Base-by-base conservation (phyloP, 1,139 yeast species). In the Suhomyces panamericanus region DNA sequence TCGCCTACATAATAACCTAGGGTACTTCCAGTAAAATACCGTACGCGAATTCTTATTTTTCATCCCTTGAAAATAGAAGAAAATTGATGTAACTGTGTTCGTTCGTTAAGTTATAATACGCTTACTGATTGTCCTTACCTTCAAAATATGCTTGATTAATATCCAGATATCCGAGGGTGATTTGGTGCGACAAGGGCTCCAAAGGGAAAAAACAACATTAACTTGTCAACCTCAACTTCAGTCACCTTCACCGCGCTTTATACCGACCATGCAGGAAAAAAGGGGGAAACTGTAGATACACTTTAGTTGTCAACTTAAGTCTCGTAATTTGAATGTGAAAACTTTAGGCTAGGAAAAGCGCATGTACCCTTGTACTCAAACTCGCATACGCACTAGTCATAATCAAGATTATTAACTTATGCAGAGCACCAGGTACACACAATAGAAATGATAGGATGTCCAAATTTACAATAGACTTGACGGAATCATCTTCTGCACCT, bases 321-420 rank as follows among this genome's bases (percentile, higher is more conserved):
- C 34, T 37, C 40, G 40, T 37, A 37, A 30, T 30, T 35, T 30
- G 40, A 31, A 37, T 14, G 30, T 37, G 34, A 29, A 37, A 14
- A 14, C 13, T 31, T 10, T 31, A 13, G 32, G 38, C 38, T 35
- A 16, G 22, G 16, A 24, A 11, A 20, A 28, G 31, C 38, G 38
- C 38, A 35, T 34, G 30, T 20, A 14, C 22, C 22, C 17, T 34
- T 10, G 20, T 17, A 26, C 30, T 29, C 24, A 20, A 20, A 24
- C 37, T 24, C 26, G 37, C 37, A 34, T 34, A 26, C 22, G 15
- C 37, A 15, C 26, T 34, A 24, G 22, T 32, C 22, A 32, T 20
- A 32, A 15, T 10, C 6, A 20, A 20, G 27, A 32, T 20, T 20
- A 32, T 17, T 20, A 20, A 20, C 24, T 20, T 20, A 20, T 20